Evolutionary conservation across 1,284 basidiomycete species (phyloP).

Genomic region (Chiua sp.): DNA sequence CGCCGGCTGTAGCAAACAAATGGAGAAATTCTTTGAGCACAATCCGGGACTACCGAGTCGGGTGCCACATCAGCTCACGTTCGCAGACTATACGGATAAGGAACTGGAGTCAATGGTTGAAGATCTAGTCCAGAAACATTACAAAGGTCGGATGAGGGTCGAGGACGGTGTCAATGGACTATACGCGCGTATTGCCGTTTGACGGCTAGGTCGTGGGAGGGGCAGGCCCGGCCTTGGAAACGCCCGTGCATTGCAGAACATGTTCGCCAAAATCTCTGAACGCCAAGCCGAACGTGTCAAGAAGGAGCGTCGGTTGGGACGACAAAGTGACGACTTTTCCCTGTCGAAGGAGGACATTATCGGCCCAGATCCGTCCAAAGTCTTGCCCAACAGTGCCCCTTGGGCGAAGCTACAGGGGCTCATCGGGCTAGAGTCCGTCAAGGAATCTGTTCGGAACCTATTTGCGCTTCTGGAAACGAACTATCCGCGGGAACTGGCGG

Average conservation of each 20-base stretch:
- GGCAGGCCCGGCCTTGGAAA: slow-evolving; percentile 64
- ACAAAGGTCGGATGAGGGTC: slow-evolving; percentile 54
- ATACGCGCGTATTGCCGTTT: slow-evolving; percentile 59
- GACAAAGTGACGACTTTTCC: slow-evolving; percentile 51
- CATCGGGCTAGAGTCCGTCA: slow-evolving; percentile 61
- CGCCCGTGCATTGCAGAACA: slow-evolving; percentile 59
- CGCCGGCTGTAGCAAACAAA: slow-evolving; percentile 69
- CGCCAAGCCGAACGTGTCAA: slow-evolving; percentile 55
- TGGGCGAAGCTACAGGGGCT: slow-evolving; percentile 59
- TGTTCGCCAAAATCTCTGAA: slow-evolving; percentile 49
- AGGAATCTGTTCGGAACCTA: slow-evolving; percentile 55
- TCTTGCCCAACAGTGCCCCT: slow-evolving; percentile 47
- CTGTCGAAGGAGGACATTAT: slow-evolving; percentile 60
- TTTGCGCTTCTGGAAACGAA: slow-evolving; percentile 55
- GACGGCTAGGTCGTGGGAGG: slow-evolving; percentile 58
- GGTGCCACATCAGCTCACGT: slow-evolving; percentile 65
- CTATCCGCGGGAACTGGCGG: slow-evolving; percentile 61
- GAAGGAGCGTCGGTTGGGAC: slow-evolving; percentile 45
- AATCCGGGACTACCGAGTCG: slow-evolving; percentile 71
- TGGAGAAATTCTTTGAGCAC: slow-evolving; percentile 78
- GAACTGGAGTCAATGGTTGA: slow-evolving; percentile 61
- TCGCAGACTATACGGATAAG: slow-evolving; percentile 62
- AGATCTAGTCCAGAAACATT: slow-evolving; percentile 51
- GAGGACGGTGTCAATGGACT: slow-evolving; percentile 60
- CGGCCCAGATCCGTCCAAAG: slow-evolving; percentile 63